Evolutionary conservation across 768 basidiomycete species (phyloP).

Genomic region (Royoungia palumana): DNA sequence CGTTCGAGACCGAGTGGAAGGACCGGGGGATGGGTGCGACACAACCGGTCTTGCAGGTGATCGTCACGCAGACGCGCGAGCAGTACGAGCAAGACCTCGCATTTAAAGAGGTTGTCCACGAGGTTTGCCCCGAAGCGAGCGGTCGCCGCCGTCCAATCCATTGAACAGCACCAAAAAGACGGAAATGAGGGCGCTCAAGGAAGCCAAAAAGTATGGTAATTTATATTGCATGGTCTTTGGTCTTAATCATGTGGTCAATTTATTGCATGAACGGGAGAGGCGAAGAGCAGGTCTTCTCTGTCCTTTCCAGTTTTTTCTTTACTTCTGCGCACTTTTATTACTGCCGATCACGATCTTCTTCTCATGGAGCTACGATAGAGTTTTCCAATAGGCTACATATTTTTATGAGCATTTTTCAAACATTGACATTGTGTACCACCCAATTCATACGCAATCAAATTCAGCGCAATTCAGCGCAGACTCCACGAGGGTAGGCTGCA

Average conservation of each 20-base stretch:
- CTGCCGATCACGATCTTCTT: too few species aligned
- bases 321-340: too few species aligned
- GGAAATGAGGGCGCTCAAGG: background rate
- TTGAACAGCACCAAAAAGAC: background rate
- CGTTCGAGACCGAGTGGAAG: constrained; percentile 33
- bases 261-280: constrained; percentile 16
- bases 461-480: background rate
- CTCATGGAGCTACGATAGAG: too few species aligned
- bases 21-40: constrained; percentile 15
- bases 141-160: constrained; percentile 14
- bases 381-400: background rate
- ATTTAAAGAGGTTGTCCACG: constrained; percentile 29
- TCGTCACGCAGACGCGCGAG: constrained; percentile 33
- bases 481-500: background rate
- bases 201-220: constrained; percentile 12
- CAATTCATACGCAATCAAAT: too few species aligned
- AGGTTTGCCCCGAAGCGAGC: constrained; percentile 26
- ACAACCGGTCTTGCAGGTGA: constrained; percentile 30
- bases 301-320: background rate
- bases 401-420: constrained; percentile 3
- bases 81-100: constrained; percentile 33
- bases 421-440: background rate
- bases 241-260: constrained; percentile 19
- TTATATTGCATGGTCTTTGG: background rate
- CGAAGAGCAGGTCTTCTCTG: constrained; percentile 17